Evolutionary conservation across 2,329 filamentous ascomycete genomes (phyloP).

Genomic region (Aurifilum marmelostoma): DNA sequence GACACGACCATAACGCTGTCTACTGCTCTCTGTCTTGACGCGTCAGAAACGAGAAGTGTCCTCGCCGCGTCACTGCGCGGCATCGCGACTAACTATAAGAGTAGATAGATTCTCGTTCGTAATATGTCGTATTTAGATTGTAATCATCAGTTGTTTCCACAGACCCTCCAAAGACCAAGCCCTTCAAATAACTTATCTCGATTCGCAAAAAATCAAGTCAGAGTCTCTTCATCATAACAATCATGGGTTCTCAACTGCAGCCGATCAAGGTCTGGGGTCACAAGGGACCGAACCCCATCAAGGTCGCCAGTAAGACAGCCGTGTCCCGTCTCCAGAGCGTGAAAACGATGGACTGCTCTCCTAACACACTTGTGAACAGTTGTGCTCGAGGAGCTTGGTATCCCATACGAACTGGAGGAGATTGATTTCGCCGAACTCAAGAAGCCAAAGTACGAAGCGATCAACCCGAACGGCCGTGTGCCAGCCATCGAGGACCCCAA

Average conservation of each 20-base stretch:
- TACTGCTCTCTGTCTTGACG: background rate
- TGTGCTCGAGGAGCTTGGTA: constrained; percentile 37
- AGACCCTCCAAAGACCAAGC: background rate
- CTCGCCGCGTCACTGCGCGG: background rate
- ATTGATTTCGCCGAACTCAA: constrained; percentile 29
- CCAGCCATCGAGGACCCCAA: constrained; percentile 40
- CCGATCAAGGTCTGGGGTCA: constrained; percentile 37
- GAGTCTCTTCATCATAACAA: background rate
- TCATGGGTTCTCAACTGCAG: constrained; percentile 33
- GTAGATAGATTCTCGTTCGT: background rate
- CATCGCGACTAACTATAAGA: background rate
- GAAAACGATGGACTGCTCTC: too few species aligned
- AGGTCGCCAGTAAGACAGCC: constrained; percentile 31
- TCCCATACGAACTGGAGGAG: constrained; percentile 36
- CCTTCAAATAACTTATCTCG: background rate
- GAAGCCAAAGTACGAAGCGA: constrained; percentile 1
- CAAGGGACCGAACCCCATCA: constrained; percentile 37
- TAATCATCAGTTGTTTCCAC: background rate
- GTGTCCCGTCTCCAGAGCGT: background rate
- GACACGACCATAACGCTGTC: background rate
- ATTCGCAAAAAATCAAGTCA: background rate
- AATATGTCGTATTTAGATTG: background rate
- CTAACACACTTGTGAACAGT: constrained; percentile 22
- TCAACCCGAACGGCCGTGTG: constrained; percentile 24
- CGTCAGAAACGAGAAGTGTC: background rate